Evolutionary conservation across 495 filamentous ascomycete genomes (phyloP).

Genomic region (Parmelia sp.): DNA sequence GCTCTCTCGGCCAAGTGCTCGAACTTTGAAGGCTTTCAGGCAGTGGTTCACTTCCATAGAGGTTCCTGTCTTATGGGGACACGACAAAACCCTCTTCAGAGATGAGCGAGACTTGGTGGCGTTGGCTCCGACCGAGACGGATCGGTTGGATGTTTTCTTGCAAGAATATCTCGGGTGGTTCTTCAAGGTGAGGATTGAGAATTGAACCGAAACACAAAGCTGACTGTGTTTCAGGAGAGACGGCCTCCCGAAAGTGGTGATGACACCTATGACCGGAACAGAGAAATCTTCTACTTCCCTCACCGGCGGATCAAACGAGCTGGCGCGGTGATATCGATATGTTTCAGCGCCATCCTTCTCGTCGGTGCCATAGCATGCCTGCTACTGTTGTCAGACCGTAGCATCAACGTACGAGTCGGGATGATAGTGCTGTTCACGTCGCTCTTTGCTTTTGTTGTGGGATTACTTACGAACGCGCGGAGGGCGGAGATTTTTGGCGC

Average conservation of each 20-base stretch:
- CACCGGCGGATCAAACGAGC: too few relatives aligned
- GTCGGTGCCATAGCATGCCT: neutral
- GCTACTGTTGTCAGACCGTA: neutral
- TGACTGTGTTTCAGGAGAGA: neutral
- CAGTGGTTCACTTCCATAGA: neutral
- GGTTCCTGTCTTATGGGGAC: neutral
- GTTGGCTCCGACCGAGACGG: neutral
- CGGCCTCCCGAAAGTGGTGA: neutral
- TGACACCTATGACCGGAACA: neutral
- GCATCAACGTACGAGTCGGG: neutral
- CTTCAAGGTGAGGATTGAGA: neutral
- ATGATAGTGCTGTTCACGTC: constrained; percentile 8
- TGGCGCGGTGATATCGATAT: too few relatives aligned
- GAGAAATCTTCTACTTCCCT: too few relatives aligned
- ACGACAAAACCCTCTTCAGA: neutral
- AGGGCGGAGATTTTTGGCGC: constrained; percentile 27
- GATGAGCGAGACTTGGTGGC: neutral
- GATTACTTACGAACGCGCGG: constrained; percentile 28
- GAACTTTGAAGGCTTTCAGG: neutral
- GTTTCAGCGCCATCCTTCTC: neutral
- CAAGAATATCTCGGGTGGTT: neutral
- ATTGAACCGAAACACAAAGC: neutral
- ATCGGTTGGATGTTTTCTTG: neutral
- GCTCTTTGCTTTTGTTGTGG: constrained; percentile 25
- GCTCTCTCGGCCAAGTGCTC: neutral